phyloP scores from a whole-genome alignment of 805 yeast species.

The Kuraishia capsulata region DNA sequence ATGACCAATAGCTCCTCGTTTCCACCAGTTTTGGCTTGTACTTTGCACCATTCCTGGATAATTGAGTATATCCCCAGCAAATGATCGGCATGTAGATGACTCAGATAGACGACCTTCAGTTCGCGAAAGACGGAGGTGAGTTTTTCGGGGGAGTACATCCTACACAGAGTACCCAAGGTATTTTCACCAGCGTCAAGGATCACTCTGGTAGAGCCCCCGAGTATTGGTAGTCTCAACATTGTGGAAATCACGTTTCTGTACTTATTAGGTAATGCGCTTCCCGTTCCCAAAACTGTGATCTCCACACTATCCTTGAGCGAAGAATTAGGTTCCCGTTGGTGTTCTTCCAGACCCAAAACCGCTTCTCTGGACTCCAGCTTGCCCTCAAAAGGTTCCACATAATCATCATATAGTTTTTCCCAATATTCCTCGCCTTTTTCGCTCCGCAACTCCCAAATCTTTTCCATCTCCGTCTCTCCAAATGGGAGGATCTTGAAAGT shows the following conservation, averaged over 20 bases:
- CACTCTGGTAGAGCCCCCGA: slow-evolving; percentile 22
- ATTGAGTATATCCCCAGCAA: slow-evolving; percentile 77
- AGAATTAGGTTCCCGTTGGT: background rate
- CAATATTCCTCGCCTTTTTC: slow-evolving; percentile 12
- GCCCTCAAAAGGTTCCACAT: slow-evolving; percentile 2
- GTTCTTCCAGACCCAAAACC: background rate
- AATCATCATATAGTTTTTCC: slow-evolving; percentile 23
- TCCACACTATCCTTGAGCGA: slow-evolving; percentile 40
- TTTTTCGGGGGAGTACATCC: slow-evolving; percentile 39
- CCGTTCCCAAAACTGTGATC: slow-evolving; percentile 79
- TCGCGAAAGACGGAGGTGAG: slow-evolving; percentile 39
- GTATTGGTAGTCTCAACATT: slow-evolving; percentile 59
- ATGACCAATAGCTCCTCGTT: slow-evolving; percentile 45
- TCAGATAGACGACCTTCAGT: slow-evolving; percentile 55
- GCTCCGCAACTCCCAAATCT: slow-evolving; percentile 1
- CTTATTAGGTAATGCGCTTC: slow-evolving; percentile 81
- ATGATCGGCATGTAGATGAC: slow-evolving; percentile 97
- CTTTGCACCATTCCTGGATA: slow-evolving; percentile 56
- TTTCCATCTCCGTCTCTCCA: background rate
- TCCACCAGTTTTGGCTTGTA: slow-evolving; percentile 19
- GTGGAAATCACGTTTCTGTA: slow-evolving; percentile 82
- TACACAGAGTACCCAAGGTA: slow-evolving; percentile 61
- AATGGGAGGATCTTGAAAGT: slow-evolving; percentile 12
- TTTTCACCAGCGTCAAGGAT: slow-evolving; percentile 95
- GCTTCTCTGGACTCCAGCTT: background rate